A percentile compares a stretch with the other conserved stretches of the same genome.
Conservation (phyloP, 768 basidiomycete species). For the Auriscalpium vulgare region DNA sequence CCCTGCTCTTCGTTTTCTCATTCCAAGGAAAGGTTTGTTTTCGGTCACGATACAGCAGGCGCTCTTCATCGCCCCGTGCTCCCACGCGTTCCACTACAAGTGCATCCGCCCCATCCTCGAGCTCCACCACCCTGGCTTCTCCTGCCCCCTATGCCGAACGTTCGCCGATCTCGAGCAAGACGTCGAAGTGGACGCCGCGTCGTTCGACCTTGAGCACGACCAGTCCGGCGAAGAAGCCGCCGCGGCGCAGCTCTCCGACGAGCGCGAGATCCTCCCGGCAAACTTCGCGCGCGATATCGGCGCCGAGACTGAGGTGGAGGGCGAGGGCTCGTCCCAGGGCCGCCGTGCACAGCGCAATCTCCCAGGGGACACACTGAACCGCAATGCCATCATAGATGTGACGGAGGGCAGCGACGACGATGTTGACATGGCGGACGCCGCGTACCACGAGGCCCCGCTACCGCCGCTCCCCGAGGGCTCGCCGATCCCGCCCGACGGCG, state of each 20-base stretch:
- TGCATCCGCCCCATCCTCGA: conserved; percentile 89
- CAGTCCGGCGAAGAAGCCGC: not conserved
- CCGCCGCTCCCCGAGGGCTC: not conserved
- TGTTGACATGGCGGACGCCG: not conserved
- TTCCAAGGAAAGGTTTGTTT: conserved; percentile 41
- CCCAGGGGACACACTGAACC: not conserved
- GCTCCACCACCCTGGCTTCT: conserved; percentile 87
- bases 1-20: not conserved
- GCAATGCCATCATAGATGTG: not conserved
- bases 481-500: not conserved
- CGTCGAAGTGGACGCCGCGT: conserved; percentile 60
- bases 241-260: not conserved
- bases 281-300: not conserved
- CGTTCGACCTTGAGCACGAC: not conserved
- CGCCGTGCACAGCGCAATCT: not conserved
- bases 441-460: not conserved
- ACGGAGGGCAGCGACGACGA: not conserved
- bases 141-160: conserved; percentile 90
- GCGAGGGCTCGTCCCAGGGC: not conserved
- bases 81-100: conserved; percentile 94
- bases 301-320: not conserved
- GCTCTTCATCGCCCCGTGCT: conserved; percentile 96
- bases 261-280: not conserved
- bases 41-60: conserved; percentile 90
- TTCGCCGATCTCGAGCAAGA: conserved; percentile 95